Base-by-base conservation (phyloP, 805 yeast species). In the Teunomyces funiuensis region DNA sequence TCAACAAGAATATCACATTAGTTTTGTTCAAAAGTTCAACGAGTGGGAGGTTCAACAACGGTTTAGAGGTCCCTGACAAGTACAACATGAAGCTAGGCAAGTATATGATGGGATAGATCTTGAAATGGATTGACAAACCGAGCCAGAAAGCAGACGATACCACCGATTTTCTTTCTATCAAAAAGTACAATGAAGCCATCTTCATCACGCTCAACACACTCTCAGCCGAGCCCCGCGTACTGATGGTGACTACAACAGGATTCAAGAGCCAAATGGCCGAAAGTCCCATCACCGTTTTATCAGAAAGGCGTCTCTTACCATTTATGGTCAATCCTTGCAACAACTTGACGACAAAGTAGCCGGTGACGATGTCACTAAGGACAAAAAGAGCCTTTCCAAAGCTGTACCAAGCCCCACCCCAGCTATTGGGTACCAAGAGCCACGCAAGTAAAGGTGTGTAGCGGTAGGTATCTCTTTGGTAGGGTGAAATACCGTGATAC, bases 161-260 rank as follows among this genome's bases (percentile, higher is more conserved):
- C 1, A 67, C 26, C 6, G 60, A 59, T 4, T 55, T 39, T 2
- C 51, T 46, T n/a, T 63, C 42, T 17, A 71, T 43, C n/a, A 82
- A 54, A 28, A 57, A 65, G 52, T 77, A 80, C 0, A 86, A 54
- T 30, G 82, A 65, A 6, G 74, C 57, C 73, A 88, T 76, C 3
- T 89, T 76, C 50, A 91, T 66, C 23, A 87, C 89, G 2, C 95
- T 88, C 34, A 93, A 62, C 1, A 93, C 73, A 46, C 97, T 89
- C 56, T 93, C 99, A 0, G 96, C 85, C 19, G 93, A 86, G 1
- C 99, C 99, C 34, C 99, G 72, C 0, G 97, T 88, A 49, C 91
- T 82, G 37, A 93, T 93, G 0, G 96, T 88, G 23, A 84, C 79
- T 0, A 90, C 98, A 93, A 93, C 86, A 11, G 99, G 98, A 58